Base-by-base conservation (phyloP, 2,329 filamentous ascomycete genomes). In the Nakataea oryzae region DNA sequence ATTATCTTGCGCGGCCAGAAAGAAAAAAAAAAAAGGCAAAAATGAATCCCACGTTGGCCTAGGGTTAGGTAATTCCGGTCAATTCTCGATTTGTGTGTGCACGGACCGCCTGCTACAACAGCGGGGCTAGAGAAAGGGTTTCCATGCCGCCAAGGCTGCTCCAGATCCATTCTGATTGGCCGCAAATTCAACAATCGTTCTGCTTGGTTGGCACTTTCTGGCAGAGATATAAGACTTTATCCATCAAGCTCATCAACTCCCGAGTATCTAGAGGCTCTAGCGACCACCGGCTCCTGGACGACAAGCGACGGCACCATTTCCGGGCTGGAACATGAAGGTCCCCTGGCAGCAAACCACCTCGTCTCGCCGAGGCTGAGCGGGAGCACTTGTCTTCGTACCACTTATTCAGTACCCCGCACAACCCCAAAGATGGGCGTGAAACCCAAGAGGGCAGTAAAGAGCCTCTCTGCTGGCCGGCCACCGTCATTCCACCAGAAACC, bases 381-480 rank as follows among this genome's bases (percentile, higher is more conserved):
- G 41, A 50, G 41, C 41, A 50, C 21, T 50, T n/a, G 41, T n/a
- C 13, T n/a, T 50, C 41, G 8, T n/a, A 24, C 24, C 41, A 50
- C 21, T 3, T 24, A 5, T 13, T 8, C 12, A n/a, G 41, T 7
- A 2, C 7, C 21, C 41, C 21, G 41, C 41, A n/a, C 41, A 50
- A 8, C 41, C 21, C 41, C 13, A 17, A 47, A 21, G 2, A 85
- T 85, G 81, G 76, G 74, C 13, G 76, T 73, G 58, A 83, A 79
- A 70, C 80, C 76, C 61, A 75, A 75, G 62, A 69, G 70, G 58
- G 65, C 67, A 3, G 63, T 60, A 17, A 83, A 79, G 67, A 81
- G 75, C 54, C 68, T 84, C 50, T 73, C 79, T 34, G 75, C 76
- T 27, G 81, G 85, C 17, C 79, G 86, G n/a, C 82, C 83, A 3